Percentiles rank a stretch among this genome's conserved stretches.
These are phyloP conservation scores for Rubia occidens DNA, from an alignment of 305 asterid species.

Conservation along the genomic window DNA sequence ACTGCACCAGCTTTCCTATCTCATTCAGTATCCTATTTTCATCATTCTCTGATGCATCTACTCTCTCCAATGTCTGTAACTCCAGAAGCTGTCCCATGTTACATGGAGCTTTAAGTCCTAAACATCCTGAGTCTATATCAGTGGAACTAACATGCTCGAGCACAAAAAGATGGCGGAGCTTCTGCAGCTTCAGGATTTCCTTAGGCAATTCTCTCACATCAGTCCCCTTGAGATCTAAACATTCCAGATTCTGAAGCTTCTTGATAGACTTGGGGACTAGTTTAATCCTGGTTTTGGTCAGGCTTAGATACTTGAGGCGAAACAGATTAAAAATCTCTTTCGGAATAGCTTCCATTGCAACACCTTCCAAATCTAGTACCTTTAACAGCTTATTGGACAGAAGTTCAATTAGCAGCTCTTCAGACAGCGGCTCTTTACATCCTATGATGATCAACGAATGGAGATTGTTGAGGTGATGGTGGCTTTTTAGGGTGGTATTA, in stretches of 20 bases:
- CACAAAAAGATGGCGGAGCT: not conserved
- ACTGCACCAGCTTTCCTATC: conserved; percentile 7
- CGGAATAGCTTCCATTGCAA: conserved; percentile 3
- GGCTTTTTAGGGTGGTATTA: not conserved
- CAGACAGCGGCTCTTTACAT: not conserved
- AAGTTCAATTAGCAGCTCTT: not conserved
- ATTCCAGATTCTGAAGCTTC: not conserved
- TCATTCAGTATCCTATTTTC: conserved; percentile 7
- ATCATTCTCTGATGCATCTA: conserved; percentile 2
- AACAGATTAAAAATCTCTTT: not conserved
- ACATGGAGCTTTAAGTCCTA: conserved; percentile 17
- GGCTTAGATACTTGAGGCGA: conserved; percentile 18
- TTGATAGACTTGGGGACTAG: conserved; percentile 7
- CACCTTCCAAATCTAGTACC: conserved; percentile 9
- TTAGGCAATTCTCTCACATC: conserved; percentile 10
- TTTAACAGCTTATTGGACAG: conserved; percentile 15
- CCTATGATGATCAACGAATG: not conserved
- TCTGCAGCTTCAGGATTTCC: conserved; percentile 20
- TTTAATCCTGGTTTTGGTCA: not conserved
- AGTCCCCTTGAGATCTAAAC: conserved; percentile 12
- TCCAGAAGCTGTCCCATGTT: conserved; percentile 13
- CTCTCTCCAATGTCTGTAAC: not conserved
- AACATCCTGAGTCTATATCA: not conserved
- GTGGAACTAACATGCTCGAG: not conserved
- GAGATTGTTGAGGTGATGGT: not conserved